Percentiles rank a stretch among this genome's conserved stretches.
These are phyloP conservation scores for Lipomyces mesembrius DNA, from an alignment of 805 yeast species.

Conservation along the genomic window DNA sequence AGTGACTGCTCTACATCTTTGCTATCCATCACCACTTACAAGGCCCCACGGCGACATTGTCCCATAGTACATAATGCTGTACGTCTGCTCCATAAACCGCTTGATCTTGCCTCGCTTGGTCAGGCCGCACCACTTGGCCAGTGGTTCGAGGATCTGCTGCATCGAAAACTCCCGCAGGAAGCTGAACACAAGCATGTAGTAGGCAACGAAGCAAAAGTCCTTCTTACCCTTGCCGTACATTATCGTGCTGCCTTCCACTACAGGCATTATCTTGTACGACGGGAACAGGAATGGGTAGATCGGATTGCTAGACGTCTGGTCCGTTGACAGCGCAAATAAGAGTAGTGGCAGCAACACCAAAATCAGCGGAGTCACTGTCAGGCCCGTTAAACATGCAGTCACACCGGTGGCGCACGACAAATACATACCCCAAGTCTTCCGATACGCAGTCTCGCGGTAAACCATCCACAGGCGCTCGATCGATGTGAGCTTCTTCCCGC, in stretches of 20 bases:
- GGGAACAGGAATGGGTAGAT: constrained; percentile 32
- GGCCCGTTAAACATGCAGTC: not conserved
- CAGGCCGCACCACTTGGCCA: constrained; percentile 62
- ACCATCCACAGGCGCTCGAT: constrained; percentile 55
- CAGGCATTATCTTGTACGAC: constrained; percentile 42
- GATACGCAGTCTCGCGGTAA: constrained; percentile 60
- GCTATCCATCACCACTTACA: constrained; percentile 8
- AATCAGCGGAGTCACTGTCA: constrained; percentile 27
- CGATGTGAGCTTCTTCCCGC: not conserved
- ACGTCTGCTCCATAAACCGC: constrained; percentile 93
- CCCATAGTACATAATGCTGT: constrained; percentile 80
- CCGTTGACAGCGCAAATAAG: constrained; percentile 15
- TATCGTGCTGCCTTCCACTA: constrained; percentile 39
- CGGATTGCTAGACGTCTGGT: constrained; percentile 14
- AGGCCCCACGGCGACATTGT: constrained; percentile 83
- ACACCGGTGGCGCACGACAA: not conserved
- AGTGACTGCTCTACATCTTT: not conserved
- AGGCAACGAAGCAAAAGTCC: constrained; percentile 79
- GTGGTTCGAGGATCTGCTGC: constrained; percentile 78
- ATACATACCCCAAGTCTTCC: constrained; percentile 61
- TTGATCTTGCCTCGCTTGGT: constrained; percentile 59
- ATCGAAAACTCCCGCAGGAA: constrained; percentile 88
- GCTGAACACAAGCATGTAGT: constrained; percentile 84
- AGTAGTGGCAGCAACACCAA: constrained; percentile 21
- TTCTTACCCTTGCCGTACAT: constrained; percentile 83